phyloP scores from a whole-genome alignment of 2,329 filamentous ascomycete species.

The Aureobasidium sp. region DNA sequence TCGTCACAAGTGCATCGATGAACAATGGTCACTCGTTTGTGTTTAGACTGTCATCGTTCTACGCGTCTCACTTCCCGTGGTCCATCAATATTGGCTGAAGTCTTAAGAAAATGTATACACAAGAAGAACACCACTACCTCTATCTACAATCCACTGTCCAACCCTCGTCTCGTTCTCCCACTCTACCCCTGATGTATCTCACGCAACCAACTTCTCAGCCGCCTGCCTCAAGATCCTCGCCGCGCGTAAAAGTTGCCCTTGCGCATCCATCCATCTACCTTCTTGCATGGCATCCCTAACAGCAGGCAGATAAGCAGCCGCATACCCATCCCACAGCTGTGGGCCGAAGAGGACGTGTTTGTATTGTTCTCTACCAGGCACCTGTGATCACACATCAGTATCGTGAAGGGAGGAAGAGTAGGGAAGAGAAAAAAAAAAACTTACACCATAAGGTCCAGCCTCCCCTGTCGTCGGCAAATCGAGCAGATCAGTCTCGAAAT shows the following conservation, averaged over 20 bases:
- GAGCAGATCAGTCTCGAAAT: conserved; percentile 85
- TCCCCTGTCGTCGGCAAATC: conserved; percentile 70
- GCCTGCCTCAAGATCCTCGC: conserved; percentile 66
- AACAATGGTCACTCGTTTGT: too few relatives aligned
- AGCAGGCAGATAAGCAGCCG: conserved; percentile 80
- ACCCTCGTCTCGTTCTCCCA: too few relatives aligned
- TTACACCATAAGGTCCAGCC: conserved; percentile 64
- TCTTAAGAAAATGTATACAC: background rate
- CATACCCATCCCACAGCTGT: conserved; percentile 76
- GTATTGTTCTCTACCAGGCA: conserved; percentile 91
- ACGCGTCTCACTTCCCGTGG: too few relatives aligned
- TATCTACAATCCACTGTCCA: too few relatives aligned
- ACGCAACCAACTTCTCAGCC: conserved; percentile 5
- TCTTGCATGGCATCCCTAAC: conserved; percentile 82
- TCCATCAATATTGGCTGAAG: too few relatives aligned
- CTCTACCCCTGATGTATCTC: too few relatives aligned
- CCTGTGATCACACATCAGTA: conserved; percentile 49
- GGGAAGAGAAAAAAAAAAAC: conserved; percentile 52
- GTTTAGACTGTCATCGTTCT: too few relatives aligned
- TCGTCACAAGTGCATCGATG: too few relatives aligned
- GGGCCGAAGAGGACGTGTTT: conserved; percentile 94
- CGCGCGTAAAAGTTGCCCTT: conserved; percentile 75
- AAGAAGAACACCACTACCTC: too few relatives aligned
- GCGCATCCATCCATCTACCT: conserved; percentile 74
- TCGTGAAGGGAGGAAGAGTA: too few relatives aligned